phyloP scores from a whole-genome alignment of 768 basidiomycete species.

The Crepidotus variabilis region DNA sequence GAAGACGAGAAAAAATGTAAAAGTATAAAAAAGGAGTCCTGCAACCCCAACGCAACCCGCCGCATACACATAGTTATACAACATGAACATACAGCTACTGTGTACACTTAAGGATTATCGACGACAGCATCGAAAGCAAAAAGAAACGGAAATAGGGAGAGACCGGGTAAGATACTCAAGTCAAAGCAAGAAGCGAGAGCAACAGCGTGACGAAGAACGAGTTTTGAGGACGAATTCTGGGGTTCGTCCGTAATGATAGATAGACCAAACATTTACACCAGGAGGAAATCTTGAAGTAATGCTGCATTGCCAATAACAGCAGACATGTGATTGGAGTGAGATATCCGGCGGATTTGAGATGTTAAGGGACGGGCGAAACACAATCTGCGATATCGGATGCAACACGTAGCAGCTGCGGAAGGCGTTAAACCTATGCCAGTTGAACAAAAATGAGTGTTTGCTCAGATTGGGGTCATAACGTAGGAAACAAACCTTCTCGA shows the following conservation, averaged over 20 bases:
- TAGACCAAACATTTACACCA: slow-evolving; percentile 15
- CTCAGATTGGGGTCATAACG: background rate
- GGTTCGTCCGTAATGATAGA: slow-evolving; percentile 17
- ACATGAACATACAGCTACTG: slow-evolving; percentile 23
- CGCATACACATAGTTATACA: slow-evolving; percentile 18
- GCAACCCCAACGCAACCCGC: slow-evolving; percentile 3
- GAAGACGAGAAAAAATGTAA: background rate
- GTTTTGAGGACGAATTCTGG: slow-evolving; percentile 10
- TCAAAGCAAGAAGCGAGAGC: slow-evolving; percentile 7
- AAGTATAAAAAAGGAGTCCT: background rate
- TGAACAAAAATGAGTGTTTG: background rate
- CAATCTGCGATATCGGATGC: background rate
- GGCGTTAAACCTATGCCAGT: slow-evolving; percentile 10
- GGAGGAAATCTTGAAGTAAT: slow-evolving; percentile 10
- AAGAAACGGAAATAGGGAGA: slow-evolving; percentile 6
- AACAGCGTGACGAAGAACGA: slow-evolving; percentile 18
- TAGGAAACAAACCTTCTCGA: slow-evolving; percentile 13
- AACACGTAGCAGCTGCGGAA: background rate
- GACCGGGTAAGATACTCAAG: slow-evolving; percentile 8
- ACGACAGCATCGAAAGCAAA: slow-evolving; percentile 24
- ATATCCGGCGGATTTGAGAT: background rate
- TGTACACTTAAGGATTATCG: slow-evolving; percentile 19
- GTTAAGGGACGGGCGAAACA: background rate
- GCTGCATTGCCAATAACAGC: background rate
- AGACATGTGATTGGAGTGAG: background rate